Evolutionary conservation across 1,284 basidiomycete species (phyloP).

Genomic region (Malassezia obtusa): DNA sequence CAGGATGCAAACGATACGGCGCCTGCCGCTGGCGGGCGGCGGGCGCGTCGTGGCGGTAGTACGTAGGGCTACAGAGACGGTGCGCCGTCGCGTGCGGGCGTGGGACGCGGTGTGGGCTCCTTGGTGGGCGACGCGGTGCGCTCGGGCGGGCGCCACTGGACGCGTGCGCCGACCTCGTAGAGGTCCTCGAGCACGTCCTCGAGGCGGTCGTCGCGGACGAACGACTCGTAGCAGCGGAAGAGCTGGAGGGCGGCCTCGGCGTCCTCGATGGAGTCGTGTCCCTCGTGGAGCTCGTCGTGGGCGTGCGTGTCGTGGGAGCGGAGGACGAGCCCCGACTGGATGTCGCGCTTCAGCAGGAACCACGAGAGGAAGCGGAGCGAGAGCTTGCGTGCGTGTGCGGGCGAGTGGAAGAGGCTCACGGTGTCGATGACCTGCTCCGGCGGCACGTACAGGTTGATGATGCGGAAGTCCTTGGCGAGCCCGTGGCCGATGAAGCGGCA

Average conservation of each 20-base stretch:
- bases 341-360: slow-evolving; percentile 79
- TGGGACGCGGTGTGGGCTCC: background rate
- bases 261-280: slow-evolving; percentile 88
- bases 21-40: background rate
- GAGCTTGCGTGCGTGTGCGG: slow-evolving; percentile 69
- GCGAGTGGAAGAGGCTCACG: slow-evolving; percentile 82
- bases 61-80: background rate
- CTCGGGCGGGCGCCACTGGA: slow-evolving; percentile 24
- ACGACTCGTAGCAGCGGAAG: slow-evolving; percentile 71
- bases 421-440: slow-evolving; percentile 92
- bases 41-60: background rate
- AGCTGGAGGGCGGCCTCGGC: slow-evolving; percentile 76
- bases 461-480: slow-evolving; percentile 96
- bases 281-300: slow-evolving; percentile 20
- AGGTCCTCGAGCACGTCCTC: slow-evolving; percentile 74
- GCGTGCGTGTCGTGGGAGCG: slow-evolving; percentile 32
- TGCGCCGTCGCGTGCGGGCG: background rate
- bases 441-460: slow-evolving; percentile 95
- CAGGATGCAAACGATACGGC: slow-evolving; percentile 18
- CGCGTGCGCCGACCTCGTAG: slow-evolving; percentile 52
- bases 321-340: slow-evolving; percentile 61
- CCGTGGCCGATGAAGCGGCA: slow-evolving; percentile 98
- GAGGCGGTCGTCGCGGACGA: slow-evolving; percentile 67
- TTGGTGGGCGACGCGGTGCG: background rate
- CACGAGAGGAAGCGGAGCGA: slow-evolving; percentile 89